A percentile compares a stretch with the other conserved stretches of the same genome.
Conservation (phyloP, 1,284 basidiomycete genomes). For the Anthracocystis panici-leucophaei region DNA sequence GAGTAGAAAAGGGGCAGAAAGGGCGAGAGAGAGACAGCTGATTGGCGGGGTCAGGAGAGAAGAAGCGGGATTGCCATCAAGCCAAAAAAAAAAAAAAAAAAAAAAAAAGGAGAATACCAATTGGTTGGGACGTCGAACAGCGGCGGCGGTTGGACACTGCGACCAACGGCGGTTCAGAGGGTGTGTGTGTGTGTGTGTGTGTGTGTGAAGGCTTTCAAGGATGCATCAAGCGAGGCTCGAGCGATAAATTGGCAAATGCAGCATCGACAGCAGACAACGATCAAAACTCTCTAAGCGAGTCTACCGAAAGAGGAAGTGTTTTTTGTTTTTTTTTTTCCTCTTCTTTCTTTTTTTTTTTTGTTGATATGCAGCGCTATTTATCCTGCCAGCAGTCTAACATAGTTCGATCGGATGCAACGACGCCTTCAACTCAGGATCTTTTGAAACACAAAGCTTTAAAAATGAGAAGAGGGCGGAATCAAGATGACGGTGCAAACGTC, state of each 20-base stretch:
- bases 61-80: constrained; percentile 6
- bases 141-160: constrained; percentile 1
- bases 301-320: constrained; percentile 1
- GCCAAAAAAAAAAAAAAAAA: not conserved
- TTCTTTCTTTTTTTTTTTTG: not conserved
- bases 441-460: no score
- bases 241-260: not conserved
- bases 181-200: not conserved
- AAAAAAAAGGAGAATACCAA: constrained; percentile 2
- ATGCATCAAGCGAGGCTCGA: constrained; percentile 9
- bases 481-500: no score
- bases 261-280: not conserved
- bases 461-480: no score
- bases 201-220: no score
- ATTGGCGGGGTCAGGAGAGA: constrained; percentile 5
- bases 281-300: not conserved
- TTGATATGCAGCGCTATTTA: not conserved
- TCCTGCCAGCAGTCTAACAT: not conserved
- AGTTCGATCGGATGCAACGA: not conserved
- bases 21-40: not conserved
- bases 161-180: not conserved
- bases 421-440: not conserved
- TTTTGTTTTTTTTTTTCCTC: not conserved
- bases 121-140: not conserved
- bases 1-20: not conserved